phyloP scores from a whole-genome alignment of 73 alveolate species.

The Paramecium octaurelia region DNA sequence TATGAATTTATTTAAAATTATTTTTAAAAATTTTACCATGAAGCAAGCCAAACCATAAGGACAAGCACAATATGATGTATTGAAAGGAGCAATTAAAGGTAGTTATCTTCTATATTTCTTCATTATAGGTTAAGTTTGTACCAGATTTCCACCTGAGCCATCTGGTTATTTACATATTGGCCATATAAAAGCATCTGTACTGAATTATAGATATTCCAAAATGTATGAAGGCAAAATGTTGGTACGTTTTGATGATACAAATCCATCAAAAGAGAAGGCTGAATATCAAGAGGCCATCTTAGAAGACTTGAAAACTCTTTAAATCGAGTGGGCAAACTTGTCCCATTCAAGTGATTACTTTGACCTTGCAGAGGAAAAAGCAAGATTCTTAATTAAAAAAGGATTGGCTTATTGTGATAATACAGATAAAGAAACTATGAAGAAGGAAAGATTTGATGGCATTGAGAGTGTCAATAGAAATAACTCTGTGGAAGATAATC shows the following conservation, averaged over 20 bases:
- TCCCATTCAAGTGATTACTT: constrained; percentile 93
- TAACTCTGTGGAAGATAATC: constrained; percentile 79
- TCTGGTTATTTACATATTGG: constrained; percentile 98
- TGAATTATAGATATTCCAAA: constrained; percentile 94
- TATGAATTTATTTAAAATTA: constrained; percentile 5
- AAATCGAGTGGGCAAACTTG: constrained; percentile 82
- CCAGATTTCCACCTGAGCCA: constrained; percentile 96
- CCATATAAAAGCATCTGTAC: constrained; percentile 97
- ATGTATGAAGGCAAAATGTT: constrained; percentile 96
- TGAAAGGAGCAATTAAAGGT: constrained; percentile 14
- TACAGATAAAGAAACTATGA: constrained; percentile 95
- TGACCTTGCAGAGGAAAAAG: constrained; percentile 76
- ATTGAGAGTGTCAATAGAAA: constrained; percentile 84
- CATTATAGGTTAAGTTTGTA: constrained; percentile 84
- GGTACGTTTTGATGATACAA: constrained; percentile 98
- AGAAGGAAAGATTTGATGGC: constrained; percentile 86
- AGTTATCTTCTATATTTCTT: neutral
- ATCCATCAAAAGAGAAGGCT: constrained; percentile 90
- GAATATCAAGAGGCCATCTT: constrained; percentile 90
- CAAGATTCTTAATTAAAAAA: constrained; percentile 76
- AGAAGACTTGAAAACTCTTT: constrained; percentile 81
- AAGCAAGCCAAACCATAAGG: neutral
- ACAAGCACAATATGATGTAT: neutral
- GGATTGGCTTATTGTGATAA: constrained; percentile 97
- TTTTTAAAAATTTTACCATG: neutral